phyloP scores from a whole-genome alignment of 208 protist genomes.

The Leishmania major region DNA sequence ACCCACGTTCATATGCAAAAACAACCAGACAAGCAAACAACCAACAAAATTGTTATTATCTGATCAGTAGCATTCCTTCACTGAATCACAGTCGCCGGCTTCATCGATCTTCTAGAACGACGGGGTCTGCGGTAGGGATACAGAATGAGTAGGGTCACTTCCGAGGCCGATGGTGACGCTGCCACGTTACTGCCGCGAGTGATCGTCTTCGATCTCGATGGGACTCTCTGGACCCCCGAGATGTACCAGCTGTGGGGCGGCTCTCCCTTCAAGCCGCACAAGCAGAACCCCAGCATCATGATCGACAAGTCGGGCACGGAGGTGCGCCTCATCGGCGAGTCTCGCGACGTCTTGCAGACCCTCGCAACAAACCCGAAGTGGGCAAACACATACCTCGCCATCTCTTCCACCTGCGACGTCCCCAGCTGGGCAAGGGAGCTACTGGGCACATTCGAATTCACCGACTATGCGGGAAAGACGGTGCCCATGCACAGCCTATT shows the following conservation, averaged over 20 bases:
- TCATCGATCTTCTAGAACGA: background rate
- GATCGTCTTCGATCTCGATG: conserved; percentile 92
- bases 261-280: conserved; percentile 65
- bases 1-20: background rate
- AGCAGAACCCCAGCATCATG: conserved; percentile 44
- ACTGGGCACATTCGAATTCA: conserved; percentile 68
- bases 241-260: conserved; percentile 91
- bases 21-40: background rate
- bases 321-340: conserved; percentile 82
- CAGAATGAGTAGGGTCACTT: background rate
- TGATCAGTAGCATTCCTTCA: background rate
- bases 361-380: conserved; percentile 56
- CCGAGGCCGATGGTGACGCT: background rate
- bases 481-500: conserved; percentile 77
- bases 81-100: background rate
- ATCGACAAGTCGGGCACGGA: conserved; percentile 57
- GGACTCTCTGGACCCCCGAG: conserved; percentile 88
- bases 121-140: background rate
- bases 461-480: conserved; percentile 19
- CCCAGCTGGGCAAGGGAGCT: conserved; percentile 84
- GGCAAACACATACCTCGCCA: conserved; percentile 61
- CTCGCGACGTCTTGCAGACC: conserved; percentile 63
- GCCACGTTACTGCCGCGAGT: conserved; percentile 26
- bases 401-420: conserved; percentile 89
- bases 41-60: background rate